A percentile compares a stretch with the other conserved stretches of the same genome.
These are phyloP conservation scores for Pleurotus giganteus DNA, from an alignment of 768 basidiomycete genomes.

Conservation along the genomic window DNA sequence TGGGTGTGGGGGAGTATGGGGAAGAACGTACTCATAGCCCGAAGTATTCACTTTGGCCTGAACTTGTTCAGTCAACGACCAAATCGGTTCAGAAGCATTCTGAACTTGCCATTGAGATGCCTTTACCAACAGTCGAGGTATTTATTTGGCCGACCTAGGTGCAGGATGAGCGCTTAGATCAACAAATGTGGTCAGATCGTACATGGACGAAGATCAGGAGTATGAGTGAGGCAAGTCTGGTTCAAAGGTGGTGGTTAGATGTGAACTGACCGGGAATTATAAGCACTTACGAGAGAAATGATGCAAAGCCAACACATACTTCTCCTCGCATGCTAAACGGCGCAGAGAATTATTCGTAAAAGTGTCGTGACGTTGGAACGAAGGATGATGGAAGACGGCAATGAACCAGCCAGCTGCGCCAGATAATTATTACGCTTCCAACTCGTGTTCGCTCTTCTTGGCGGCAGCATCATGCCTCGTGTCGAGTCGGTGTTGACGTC, in stretches of 20 bases:
- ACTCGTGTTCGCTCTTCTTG: slow-evolving; percentile 6
- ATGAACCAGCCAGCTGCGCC: slow-evolving; percentile 8
- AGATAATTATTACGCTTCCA: neutral
- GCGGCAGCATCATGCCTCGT: neutral
- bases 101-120: slow-evolving; percentile 65
- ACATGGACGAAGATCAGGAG: slow-evolving; percentile 84
- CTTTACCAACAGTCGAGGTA: slow-evolving; percentile 67
- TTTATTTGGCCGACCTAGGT: slow-evolving; percentile 80
- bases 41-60: slow-evolving; percentile 73
- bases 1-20: neutral
- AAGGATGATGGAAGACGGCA: slow-evolving; percentile 1
- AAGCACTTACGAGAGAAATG: slow-evolving; percentile 64
- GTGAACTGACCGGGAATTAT: slow-evolving; percentile 15
- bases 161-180: slow-evolving; percentile 20
- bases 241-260: slow-evolving; percentile 17
- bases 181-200: slow-evolving; percentile 25
- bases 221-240: slow-evolving; percentile 47
- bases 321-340: slow-evolving; percentile 62
- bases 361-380: slow-evolving; percentile 19
- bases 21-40: slow-evolving; percentile 57
- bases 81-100: slow-evolving; percentile 2
- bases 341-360: slow-evolving; percentile 19
- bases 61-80: neutral
- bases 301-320: slow-evolving; percentile 70
- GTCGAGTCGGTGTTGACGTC: neutral